Base-by-base conservation (phyloP, 2,329 filamentous ascomycete species). In the Paramyrothecium roridum region DNA sequence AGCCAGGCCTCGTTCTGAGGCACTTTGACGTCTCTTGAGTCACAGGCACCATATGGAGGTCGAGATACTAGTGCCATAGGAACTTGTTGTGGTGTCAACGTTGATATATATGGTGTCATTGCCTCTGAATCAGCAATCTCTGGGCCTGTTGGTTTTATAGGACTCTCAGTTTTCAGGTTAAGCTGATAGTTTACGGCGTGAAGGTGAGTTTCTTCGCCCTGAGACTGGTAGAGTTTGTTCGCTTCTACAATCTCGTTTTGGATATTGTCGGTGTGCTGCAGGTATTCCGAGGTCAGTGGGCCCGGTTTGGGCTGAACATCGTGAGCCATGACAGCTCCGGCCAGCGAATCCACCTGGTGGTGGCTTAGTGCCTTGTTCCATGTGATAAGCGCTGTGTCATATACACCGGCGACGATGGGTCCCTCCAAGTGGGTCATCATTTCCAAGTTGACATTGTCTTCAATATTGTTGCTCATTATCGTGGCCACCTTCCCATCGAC, bases 341-440 rank as follows among this genome's bases (percentile, higher is more conserved):
- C n/a, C n/a, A n/a, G n/a, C n/a, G n/a, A n/a, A n/a, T n/a, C n/a
- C n/a, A n/a, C n/a, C n/a, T n/a, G 34, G 2, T 62, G 62, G 8
- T 55, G 53, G 1, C 19, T 20, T 20, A 91, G 65, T 1, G 73
- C 71, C 57, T 85, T 85, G 59, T 87, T 77, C 89, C 89, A 93
- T 0, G 86, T 88, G 8, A 92, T 78, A 43, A 92, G 68, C 1
- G 87, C 87, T 59, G 86, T 86, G 59, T 93, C 90, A 65, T 91
- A 92, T 22, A 93, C 70, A 1, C 84, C 84, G 62, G 92, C 87
- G 0, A 93, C 89, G 55, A 93, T 89, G 0, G 88, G 83, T 0
- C 90, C 90, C 71, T 93, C 88, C 0, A 91, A 67, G 54, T 90
- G 88, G 3, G 83, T 78, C 81, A 91, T 86, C 89, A 93, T 92